These are phyloP conservation scores for Calendula officinalis DNA, from an alignment of 129 eudicot species.

Conservation along the genomic window DNA sequence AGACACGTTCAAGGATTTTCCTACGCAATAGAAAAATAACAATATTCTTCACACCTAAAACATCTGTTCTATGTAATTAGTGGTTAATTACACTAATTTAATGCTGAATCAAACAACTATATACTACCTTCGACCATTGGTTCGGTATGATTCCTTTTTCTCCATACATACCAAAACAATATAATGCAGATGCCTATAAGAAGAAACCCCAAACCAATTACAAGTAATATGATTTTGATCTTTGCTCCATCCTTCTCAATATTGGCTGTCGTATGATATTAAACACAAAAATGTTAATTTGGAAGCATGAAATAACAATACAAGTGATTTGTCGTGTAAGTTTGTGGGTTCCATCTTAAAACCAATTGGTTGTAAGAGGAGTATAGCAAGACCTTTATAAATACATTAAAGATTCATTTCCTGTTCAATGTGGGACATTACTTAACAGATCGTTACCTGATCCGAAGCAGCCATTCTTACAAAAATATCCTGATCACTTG, in stretches of 20 bases:
- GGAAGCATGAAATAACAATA: too few species aligned
- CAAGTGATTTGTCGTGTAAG: too few species aligned
- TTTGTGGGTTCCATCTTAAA: too few species aligned
- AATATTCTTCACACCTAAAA: not conserved
- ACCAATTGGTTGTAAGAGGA: too few species aligned
- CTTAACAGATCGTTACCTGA: not conserved
- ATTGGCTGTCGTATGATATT: not conserved
- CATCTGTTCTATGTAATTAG: too few species aligned
- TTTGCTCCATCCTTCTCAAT: not conserved
- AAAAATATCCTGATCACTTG: constrained; percentile 29
- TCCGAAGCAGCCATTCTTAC: constrained; percentile 32
- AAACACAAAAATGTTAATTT: too few species aligned
- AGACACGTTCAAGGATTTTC: not conserved
- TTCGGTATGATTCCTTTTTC: not conserved
- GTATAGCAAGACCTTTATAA: not conserved
- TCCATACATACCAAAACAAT: not conserved
- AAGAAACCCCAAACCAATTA: not conserved
- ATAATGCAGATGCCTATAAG: not conserved
- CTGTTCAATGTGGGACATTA: not conserved
- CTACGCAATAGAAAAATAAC: not conserved
- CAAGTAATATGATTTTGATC: not conserved
- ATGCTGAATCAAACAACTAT: too few species aligned
- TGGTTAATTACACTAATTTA: too few species aligned
- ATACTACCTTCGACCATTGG: not conserved
- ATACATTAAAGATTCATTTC: too few species aligned